A percentile compares a stretch with the other conserved stretches of the same genome.
These are phyloP conservation scores for Fusarium udum DNA, from an alignment of 2,329 filamentous ascomycete genomes.

Conservation along the genomic window DNA sequence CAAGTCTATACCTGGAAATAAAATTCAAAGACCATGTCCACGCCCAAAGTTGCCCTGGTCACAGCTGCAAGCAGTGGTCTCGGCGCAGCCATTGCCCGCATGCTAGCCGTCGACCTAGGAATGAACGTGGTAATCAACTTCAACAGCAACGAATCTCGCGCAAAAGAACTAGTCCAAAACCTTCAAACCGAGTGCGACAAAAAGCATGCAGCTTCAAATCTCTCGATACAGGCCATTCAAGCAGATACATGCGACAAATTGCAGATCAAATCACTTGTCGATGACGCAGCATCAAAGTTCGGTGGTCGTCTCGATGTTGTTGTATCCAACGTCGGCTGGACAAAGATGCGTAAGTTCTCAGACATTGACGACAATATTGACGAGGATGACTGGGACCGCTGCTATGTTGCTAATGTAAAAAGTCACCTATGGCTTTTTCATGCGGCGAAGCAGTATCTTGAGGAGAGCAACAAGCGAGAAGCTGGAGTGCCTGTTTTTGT, in stretches of 20 bases:
- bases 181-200: constrained; percentile 51
- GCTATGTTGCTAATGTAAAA: constrained; percentile 71
- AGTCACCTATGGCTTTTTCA: constrained; percentile 68
- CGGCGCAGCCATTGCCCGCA: constrained; percentile 72
- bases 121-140: constrained; percentile 81
- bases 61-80: constrained; percentile 71
- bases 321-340: constrained; percentile 77
- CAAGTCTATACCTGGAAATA: fast-evolving
- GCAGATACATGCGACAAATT: constrained; percentile 60
- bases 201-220: not conserved
- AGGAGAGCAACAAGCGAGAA: constrained; percentile 63
- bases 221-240: constrained; percentile 54
- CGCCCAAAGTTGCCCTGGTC: constrained; percentile 53
- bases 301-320: constrained; percentile 74
- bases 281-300: constrained; percentile 66
- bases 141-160: constrained; percentile 67
- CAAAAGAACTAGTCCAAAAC: constrained; percentile 65
- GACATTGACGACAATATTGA: constrained; percentile 62
- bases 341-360: constrained; percentile 54
- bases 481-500: constrained; percentile 63
- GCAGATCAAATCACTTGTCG: constrained; percentile 56
- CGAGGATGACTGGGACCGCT: constrained; percentile 68
- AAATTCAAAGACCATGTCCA: not conserved
- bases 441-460: constrained; percentile 52
- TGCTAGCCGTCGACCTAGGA: constrained; percentile 71